These are phyloP conservation scores for Serendipita sp. DNA, from an alignment of 768 basidiomycete genomes.

Conservation along the genomic window DNA sequence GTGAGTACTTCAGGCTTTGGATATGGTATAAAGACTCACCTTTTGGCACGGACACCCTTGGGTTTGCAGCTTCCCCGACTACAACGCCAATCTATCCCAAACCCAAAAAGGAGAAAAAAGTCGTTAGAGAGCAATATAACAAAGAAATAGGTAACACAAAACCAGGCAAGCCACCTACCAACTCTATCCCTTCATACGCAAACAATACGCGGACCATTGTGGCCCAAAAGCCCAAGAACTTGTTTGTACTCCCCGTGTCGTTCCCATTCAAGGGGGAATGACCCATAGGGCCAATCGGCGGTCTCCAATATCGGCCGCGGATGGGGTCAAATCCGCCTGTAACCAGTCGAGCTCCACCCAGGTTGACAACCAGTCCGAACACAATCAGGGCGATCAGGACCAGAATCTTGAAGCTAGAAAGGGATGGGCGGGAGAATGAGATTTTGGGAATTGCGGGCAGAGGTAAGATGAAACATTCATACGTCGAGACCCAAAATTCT, in stretches of 20 bases:
- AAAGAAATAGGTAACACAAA: too few relatives aligned
- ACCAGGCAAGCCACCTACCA: neutral
- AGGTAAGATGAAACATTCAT: too few relatives aligned
- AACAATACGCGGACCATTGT: neutral
- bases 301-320: neutral
- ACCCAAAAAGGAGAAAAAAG: too few relatives aligned
- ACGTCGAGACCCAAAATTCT: neutral
- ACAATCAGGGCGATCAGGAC: neutral
- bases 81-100: slow-evolving; percentile 2
- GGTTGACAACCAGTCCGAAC: neutral
- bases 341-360: neutral
- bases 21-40: neutral
- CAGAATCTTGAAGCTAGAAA: neutral
- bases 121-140: too few relatives aligned
- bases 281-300: neutral
- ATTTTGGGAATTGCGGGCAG: too few relatives aligned
- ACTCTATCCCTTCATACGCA: neutral
- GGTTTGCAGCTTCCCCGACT: neutral
- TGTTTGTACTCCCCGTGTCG: neutral
- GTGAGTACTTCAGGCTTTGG: neutral
- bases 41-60: neutral
- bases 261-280: neutral
- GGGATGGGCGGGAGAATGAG: too few relatives aligned
- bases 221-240: neutral
- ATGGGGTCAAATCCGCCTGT: neutral